phyloP scores from a whole-genome alignment of 169 alveolate species.

The Cryptosporidium tyzzeri region DNA sequence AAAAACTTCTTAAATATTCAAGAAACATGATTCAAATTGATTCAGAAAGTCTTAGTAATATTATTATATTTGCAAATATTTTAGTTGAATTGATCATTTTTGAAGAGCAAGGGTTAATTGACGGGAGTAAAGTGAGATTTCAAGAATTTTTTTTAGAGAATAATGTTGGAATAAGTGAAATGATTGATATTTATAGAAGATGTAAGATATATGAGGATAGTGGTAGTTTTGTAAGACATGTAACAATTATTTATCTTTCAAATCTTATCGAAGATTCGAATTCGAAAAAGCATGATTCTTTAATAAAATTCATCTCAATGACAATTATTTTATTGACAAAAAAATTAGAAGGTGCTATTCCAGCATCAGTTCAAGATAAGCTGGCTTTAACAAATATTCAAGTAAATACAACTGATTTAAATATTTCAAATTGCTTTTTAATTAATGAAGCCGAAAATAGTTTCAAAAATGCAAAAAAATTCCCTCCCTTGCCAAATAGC shows the following conservation, averaged over 20 bases:
- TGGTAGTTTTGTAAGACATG: conserved; percentile 39
- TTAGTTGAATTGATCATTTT: conserved; percentile 31
- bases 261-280: conserved; percentile 57
- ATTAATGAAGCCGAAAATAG: conserved; percentile 22
- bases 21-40: no score
- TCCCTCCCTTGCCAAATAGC: conserved; percentile 80
- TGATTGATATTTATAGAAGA: conserved; percentile 24
- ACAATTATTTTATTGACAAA: conserved; percentile 66
- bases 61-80: conserved; percentile 18
- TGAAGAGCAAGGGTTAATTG: conserved; percentile 56
- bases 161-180: conserved; percentile 1
- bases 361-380: conserved; percentile 1
- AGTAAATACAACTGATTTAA: neutral
- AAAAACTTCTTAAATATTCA: neutral
- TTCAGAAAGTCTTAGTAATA: neutral
- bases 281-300: conserved; percentile 32
- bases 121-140: conserved; percentile 39
- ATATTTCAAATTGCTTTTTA: conserved; percentile 51
- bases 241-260: conserved; percentile 44
- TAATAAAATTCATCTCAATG: conserved; percentile 29
- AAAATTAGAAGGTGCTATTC: conserved; percentile 64
- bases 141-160: neutral
- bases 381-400: neutral
- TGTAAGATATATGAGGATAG: conserved; percentile 64
- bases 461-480: conserved; percentile 23